phyloP scores from a whole-genome alignment of 2,329 filamentous ascomycete genomes.

The Colletotrichum sp. region DNA sequence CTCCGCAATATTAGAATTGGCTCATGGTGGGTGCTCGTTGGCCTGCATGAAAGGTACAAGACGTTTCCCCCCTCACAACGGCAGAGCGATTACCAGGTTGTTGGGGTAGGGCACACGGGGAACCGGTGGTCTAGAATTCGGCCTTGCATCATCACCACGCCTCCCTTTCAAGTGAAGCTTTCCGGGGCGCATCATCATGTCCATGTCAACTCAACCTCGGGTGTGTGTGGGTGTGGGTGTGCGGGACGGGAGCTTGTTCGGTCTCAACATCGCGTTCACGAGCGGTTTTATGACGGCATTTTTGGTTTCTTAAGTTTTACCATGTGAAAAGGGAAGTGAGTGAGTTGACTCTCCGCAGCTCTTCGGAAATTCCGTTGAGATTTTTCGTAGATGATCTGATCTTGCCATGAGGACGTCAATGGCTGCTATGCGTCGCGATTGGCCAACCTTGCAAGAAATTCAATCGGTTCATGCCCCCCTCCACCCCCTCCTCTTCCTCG shows the following conservation, averaged over 20 bases:
- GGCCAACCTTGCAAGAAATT: background rate
- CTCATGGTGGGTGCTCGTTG: background rate
- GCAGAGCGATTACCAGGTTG: background rate
- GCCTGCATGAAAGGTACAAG: background rate
- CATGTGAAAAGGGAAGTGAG: background rate
- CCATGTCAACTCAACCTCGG: background rate
- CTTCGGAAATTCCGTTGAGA: background rate
- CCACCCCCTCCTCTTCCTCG: background rate
- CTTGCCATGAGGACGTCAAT: background rate
- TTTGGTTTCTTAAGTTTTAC: background rate
- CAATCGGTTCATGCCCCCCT: background rate
- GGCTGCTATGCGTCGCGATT: background rate
- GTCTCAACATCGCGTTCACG: background rate
- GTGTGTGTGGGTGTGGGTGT: background rate
- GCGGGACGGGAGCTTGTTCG: conserved; percentile 1
- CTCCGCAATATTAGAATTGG: background rate
- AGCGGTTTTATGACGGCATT: background rate
- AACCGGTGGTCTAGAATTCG: background rate
- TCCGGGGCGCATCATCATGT: background rate
- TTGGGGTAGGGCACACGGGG: background rate
- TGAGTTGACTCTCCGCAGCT: background rate
- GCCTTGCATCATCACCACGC: background rate
- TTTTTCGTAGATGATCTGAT: background rate
- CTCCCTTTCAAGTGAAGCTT: background rate
- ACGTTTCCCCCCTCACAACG: background rate